A percentile compares a stretch with the other conserved stretches of the same genome.
These are phyloP conservation scores for Conringia planisiliqua DNA, from an alignment of 345 rosid species.

Conservation along the genomic window DNA sequence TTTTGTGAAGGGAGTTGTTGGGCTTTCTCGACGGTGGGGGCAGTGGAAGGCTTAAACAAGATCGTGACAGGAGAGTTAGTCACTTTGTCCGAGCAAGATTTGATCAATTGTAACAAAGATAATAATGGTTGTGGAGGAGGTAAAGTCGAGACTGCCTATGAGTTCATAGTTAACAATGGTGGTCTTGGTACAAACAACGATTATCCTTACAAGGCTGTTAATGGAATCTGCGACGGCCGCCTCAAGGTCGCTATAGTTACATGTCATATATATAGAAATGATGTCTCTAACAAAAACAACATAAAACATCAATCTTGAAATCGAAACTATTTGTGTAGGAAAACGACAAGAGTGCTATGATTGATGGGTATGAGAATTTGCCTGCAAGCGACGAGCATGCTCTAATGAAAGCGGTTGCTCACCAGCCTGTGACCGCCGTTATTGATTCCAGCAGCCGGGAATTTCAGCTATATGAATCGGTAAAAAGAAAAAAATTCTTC, in stretches of 20 bases:
- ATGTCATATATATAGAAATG: not conserved
- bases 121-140: constrained; percentile 59
- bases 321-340: constrained; percentile 37
- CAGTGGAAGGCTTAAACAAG: constrained; percentile 68
- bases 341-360: constrained; percentile 47
- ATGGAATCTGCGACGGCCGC: constrained; percentile 6
- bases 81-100: constrained; percentile 68
- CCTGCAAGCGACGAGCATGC: constrained; percentile 53
- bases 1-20: constrained; percentile 67
- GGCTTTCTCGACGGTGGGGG: constrained; percentile 88
- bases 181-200: constrained; percentile 51
- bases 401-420: constrained; percentile 56
- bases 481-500: constrained; percentile 17
- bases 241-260: constrained; percentile 35
- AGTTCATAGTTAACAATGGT: constrained; percentile 40
- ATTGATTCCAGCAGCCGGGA: constrained; percentile 70
- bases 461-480: constrained; percentile 74
- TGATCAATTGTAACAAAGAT: constrained; percentile 58
- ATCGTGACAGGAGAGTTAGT: constrained; percentile 52
- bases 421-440: constrained; percentile 73
- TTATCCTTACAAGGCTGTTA: constrained; percentile 51
- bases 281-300: not conserved
- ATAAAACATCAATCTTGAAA: not conserved
- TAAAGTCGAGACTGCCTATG: constrained; percentile 49
- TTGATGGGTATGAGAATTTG: constrained; percentile 23